phyloP scores from a whole-genome alignment of 1,139 yeast species.

The Meyerozyma elateridarum region DNA sequence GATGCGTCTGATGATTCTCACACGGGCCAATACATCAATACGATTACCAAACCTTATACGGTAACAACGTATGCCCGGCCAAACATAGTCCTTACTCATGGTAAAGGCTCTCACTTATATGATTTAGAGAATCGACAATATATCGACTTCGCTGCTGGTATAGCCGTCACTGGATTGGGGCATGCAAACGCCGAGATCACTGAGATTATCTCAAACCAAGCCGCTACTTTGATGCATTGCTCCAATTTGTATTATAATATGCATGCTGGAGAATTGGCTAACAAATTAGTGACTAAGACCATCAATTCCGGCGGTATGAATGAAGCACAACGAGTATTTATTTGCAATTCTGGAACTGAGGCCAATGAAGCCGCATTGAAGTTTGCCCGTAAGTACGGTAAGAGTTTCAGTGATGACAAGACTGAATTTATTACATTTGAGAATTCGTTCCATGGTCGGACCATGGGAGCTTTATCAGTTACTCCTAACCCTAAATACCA shows the following conservation, averaged over 20 bases:
- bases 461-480: slow-evolving; percentile 88
- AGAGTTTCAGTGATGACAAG: slow-evolving; percentile 49
- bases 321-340: slow-evolving; percentile 76
- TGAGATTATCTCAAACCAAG: slow-evolving; percentile 66
- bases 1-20: slow-evolving; percentile 17
- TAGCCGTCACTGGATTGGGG: slow-evolving; percentile 94
- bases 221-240: slow-evolving; percentile 69
- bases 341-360: slow-evolving; percentile 92
- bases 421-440: slow-evolving; percentile 78
- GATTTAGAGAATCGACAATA: slow-evolving; percentile 76
- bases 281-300: slow-evolving; percentile 66
- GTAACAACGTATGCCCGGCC: slow-evolving; percentile 85
- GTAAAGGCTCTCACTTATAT: slow-evolving; percentile 68
- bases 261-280: slow-evolving; percentile 77
- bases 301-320: slow-evolving; percentile 70
- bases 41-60: slow-evolving; percentile 47
- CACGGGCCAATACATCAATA: slow-evolving; percentile 30
- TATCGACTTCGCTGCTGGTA: slow-evolving; percentile 91
- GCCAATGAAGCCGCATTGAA: slow-evolving; percentile 97
- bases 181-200: slow-evolving; percentile 76
- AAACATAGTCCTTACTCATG: slow-evolving; percentile 61
- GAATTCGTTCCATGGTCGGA: slow-evolving; percentile 90
- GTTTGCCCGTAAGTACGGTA: slow-evolving; percentile 87
- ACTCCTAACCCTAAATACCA: slow-evolving; percentile 93
- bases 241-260: slow-evolving; percentile 82